phyloP scores from a whole-genome alignment of 2,329 filamentous ascomycete species.

The Cytospora mali region DNA sequence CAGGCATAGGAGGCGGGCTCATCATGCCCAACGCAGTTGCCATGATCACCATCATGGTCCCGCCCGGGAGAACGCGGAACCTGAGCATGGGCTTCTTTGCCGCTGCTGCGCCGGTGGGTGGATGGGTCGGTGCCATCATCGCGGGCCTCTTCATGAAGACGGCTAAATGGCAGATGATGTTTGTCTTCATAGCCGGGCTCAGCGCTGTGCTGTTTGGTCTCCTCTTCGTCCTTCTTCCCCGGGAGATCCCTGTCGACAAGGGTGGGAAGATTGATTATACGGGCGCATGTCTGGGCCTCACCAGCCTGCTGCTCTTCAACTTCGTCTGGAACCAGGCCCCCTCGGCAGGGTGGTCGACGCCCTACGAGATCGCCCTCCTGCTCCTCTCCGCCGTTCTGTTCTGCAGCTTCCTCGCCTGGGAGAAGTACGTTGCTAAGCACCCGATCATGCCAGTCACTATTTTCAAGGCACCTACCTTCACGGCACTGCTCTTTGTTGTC shows the following conservation, averaged over 20 bases:
- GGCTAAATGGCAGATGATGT: constrained; percentile 45
- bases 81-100: constrained; percentile 50
- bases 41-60: constrained; percentile 50
- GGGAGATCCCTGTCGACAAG: constrained; percentile 38
- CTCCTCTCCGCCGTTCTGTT: constrained; percentile 39
- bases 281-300: constrained; percentile 43
- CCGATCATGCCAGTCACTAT: constrained; percentile 51
- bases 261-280: constrained; percentile 44
- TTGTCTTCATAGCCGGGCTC: constrained; percentile 40
- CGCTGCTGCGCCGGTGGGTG: constrained; percentile 50
- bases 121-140: constrained; percentile 45
- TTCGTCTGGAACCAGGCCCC: constrained; percentile 56
- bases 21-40: constrained; percentile 57
- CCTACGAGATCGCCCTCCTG: constrained; percentile 46
- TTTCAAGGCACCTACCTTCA: constrained; percentile 48
- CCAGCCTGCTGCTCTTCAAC: constrained; percentile 50
- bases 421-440: constrained; percentile 40
- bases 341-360: constrained; percentile 46
- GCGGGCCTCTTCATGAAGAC: constrained; percentile 42
- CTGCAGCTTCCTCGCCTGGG: constrained; percentile 44
- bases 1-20: constrained; percentile 53
- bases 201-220: constrained; percentile 27
- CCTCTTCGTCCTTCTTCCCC: constrained; percentile 30
- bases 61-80: constrained; percentile 49
- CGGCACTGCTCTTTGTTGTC: constrained; percentile 45